Evolutionary conservation across 2,329 filamentous ascomycete species (phyloP).

Genomic region (Aureobasidium sp.): DNA sequence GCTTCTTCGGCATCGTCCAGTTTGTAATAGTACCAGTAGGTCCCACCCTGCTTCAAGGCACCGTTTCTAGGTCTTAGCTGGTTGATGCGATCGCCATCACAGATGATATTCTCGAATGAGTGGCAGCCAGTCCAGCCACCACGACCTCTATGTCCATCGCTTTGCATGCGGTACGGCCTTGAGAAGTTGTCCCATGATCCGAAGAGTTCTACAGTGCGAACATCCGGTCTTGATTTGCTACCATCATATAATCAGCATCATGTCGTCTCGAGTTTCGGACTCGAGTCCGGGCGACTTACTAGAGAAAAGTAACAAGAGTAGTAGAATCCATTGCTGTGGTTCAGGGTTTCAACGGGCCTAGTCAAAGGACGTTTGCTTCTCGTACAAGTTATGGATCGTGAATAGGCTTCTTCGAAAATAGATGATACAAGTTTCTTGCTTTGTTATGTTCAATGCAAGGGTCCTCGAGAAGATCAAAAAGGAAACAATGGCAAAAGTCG

Average conservation of each 20-base stretch:
- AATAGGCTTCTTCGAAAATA: background rate
- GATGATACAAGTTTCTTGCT: background rate
- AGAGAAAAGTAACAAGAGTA: conserved; percentile 32
- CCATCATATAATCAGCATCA: background rate
- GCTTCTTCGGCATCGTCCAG: conserved; percentile 70
- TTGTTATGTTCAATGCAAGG: no score
- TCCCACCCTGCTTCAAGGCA: conserved; percentile 83
- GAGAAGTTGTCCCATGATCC: conserved; percentile 96
- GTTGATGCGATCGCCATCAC: conserved; percentile 57
- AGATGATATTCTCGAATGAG: conserved; percentile 76
- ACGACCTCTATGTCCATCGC: conserved; percentile 64
- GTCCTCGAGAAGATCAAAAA: background rate
- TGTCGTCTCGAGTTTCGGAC: background rate
- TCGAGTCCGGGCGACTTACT: conserved; percentile 18
- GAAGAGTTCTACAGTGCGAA: conserved; percentile 66
- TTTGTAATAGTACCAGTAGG: conserved; percentile 96
- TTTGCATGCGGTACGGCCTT: conserved; percentile 69
- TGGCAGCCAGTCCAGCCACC: conserved; percentile 84
- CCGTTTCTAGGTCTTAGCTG: conserved; percentile 56
- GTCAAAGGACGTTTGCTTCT: background rate
- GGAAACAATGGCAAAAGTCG: background rate
- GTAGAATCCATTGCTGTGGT: conserved; percentile 26
- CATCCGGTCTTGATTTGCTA: conserved; percentile 37
- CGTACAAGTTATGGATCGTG: background rate
- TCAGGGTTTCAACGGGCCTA: background rate